These are phyloP conservation scores for Echria macrotheca DNA, from an alignment of 495 filamentous ascomycete genomes.

Conservation along the genomic window DNA sequence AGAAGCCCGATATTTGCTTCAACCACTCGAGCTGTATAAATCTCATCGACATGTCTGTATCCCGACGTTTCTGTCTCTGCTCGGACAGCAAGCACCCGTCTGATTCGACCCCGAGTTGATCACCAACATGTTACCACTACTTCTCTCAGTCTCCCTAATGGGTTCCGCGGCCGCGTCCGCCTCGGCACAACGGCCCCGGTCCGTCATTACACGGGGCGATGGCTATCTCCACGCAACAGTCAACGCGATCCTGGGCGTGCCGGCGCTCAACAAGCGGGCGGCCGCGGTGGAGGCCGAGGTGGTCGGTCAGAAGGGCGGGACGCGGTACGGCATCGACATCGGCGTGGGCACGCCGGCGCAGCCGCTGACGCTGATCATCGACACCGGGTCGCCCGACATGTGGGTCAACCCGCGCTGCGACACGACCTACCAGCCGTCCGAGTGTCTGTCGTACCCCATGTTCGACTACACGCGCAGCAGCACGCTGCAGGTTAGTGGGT, in stretches of 20 bases:
- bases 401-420: slow-evolving; percentile 42
- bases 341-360: slow-evolving; percentile 23
- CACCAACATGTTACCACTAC: no score
- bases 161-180: slow-evolving; percentile 5
- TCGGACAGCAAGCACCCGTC: no score
- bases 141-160: no score
- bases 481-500: slow-evolving; percentile 21
- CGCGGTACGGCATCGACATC: slow-evolving; percentile 15
- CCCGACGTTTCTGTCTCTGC: no score
- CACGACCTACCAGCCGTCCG: slow-evolving; percentile 17
- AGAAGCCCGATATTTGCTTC: no score
- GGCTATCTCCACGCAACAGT: slow-evolving; percentile 14
- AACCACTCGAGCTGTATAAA: no score
- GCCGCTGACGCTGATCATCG: slow-evolving; percentile 35
- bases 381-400: slow-evolving; percentile 41
- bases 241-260: slow-evolving; percentile 7
- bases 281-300: background rate
- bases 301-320: slow-evolving; percentile 4
- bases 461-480: slow-evolving; percentile 31
- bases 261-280: slow-evolving; percentile 5
- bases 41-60: no score
- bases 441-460: slow-evolving; percentile 24
- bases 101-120: no score
- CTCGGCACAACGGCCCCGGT: background rate
- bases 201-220: slow-evolving; percentile 7